phyloP scores from a whole-genome alignment of 345 rosid genomes.

The Bruguiera gymnorhiza region DNA sequence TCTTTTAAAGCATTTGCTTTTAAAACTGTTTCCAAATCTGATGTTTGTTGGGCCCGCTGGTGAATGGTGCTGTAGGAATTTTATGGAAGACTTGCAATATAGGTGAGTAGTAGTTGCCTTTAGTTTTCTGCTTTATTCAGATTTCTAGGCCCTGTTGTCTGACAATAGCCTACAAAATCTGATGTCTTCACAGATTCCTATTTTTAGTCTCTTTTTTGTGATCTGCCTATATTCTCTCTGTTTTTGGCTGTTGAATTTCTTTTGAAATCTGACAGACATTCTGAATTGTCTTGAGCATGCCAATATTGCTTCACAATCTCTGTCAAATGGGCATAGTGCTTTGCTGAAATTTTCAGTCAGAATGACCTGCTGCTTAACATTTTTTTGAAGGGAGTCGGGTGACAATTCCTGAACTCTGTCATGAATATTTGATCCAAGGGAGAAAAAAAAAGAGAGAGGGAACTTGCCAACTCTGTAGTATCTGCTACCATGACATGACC shows the following conservation, averaged over 20 bases:
- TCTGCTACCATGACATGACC: not conserved
- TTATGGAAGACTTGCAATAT: conserved; percentile 5
- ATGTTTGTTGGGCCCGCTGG: conserved; percentile 5
- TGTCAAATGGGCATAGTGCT: conserved; percentile 13
- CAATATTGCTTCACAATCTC: conserved; percentile 10
- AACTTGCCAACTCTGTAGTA: too few species aligned
- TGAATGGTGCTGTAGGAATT: conserved; percentile 5
- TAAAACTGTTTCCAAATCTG: not conserved
- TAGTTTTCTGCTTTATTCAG: conserved; percentile 12
- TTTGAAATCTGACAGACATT: conserved; percentile 28
- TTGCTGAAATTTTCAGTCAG: conserved; percentile 8
- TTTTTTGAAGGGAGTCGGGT: conserved; percentile 3
- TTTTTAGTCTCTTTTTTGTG: not conserved
- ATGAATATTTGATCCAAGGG: too few species aligned
- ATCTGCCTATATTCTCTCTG: conserved; percentile 4
- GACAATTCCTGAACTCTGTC: not conserved
- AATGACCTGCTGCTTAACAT: conserved; percentile 1
- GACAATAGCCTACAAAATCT: conserved; percentile 7
- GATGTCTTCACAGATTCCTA: conserved; percentile 4
- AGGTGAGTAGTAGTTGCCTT: conserved; percentile 8
- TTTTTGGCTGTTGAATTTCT: conserved; percentile 16
- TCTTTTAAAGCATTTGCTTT: conserved; percentile 5
- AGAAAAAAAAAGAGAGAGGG: not conserved
- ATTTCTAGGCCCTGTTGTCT: conserved; percentile 29
- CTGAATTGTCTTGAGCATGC: conserved; percentile 17